These are phyloP conservation scores for Chaetomium globosum DNA, from an alignment of 2,329 filamentous ascomycete genomes.

Conservation along the genomic window DNA sequence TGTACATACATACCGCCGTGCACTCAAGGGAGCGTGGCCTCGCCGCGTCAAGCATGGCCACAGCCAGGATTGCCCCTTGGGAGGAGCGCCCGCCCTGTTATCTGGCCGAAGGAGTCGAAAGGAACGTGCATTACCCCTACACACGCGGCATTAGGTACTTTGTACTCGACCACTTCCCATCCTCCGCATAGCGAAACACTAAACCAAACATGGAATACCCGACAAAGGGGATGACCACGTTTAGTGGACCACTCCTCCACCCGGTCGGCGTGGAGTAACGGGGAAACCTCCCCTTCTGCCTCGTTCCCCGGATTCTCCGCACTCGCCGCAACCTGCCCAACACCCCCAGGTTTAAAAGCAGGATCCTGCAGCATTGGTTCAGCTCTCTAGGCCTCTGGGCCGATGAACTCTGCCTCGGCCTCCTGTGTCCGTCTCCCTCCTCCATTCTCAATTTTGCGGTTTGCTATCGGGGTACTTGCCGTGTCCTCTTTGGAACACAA, in stretches of 20 bases:
- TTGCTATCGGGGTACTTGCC: not conserved
- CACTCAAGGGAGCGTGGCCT: not conserved
- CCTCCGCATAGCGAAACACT: not conserved
- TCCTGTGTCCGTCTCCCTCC: not conserved
- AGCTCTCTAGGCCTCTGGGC: not conserved
- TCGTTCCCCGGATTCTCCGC: conserved; percentile 3
- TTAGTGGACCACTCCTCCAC: not conserved
- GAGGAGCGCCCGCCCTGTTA: not conserved
- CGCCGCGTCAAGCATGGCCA: not conserved
- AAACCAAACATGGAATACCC: not conserved
- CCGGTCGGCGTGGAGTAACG: not conserved
- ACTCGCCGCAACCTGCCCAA: not conserved
- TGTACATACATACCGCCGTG: not conserved
- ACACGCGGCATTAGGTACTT: not conserved
- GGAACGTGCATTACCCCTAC: not conserved
- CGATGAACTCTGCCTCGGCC: not conserved
- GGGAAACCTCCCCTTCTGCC: not conserved
- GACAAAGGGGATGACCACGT: not conserved
- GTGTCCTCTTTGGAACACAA: not conserved
- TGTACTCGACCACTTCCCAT: not conserved
- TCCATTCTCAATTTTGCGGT: not conserved
- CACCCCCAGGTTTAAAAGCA: not conserved
- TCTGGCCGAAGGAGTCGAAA: not conserved
- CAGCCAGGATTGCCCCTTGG: not conserved
- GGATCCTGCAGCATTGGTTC: not conserved